Evolutionary conservation across 1,284 basidiomycete genomes (phyloP), one percentile per base, ranked within the genome.

Genomic region (Ceratobasidium sp.): DNA sequence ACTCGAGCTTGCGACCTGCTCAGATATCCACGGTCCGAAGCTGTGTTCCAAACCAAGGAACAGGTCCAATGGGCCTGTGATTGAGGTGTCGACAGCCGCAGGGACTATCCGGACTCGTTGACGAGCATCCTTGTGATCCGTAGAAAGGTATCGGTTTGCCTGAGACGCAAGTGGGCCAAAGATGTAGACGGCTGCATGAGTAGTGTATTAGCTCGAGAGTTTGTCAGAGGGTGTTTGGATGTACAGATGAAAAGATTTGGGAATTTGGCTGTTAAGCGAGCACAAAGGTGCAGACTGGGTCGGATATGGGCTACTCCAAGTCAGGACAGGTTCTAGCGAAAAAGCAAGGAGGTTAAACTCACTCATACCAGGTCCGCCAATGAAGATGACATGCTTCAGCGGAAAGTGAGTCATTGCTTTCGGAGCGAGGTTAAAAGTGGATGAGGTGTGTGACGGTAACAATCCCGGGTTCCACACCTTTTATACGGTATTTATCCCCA

Each of bases 1-100:
- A 20, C n/a, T n/a, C 8, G 44, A 33, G n/a, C 18, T 35, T 4
- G 59, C 33, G 10, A 75, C 60, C 48, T 65, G 59, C 8, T 27
- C 30, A 35, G 60, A n/a, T 16, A 75, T 65, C 71, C 71, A 75
- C n/a, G 60, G 30, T 6, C 35, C 30, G 35, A 75, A 75, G n/a
- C 30, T 14, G 10, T 20, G 48, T 33, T 68, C 66, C 48, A 68
- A 20, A 20, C 23, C 14, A 10, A 33, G 8, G 2, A 68, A 2
- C 4, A 68, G 1, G 18, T 52, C 66, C 30, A 68, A n/a, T 10
- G 50, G 50, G 3, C 35, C 50, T 16, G 35, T 20, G 33, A 54
- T 23, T 35, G 48, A 33, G 23, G 3, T 54, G 33, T 52, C 41
- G 48, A 27, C 14, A 8, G 35, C 16, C 10, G 66, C 38, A 3